Evolutionary conservation across 306 rosid species (phyloP).

Genomic region (Sindora glabra): DNA sequence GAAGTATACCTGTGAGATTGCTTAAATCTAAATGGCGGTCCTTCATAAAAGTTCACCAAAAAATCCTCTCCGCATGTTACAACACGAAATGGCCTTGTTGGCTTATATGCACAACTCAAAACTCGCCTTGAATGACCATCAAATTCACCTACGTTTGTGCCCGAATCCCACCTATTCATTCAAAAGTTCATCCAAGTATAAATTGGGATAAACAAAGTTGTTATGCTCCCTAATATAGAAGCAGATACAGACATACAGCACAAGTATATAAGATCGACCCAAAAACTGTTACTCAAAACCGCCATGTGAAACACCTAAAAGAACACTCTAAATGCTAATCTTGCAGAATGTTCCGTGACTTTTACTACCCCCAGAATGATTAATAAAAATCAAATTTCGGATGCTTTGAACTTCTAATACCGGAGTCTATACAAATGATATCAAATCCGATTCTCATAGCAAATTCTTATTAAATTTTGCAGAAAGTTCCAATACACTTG

Average conservation of each 20-base stretch:
- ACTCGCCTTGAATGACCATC: slow-evolving; percentile 63
- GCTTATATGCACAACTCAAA: slow-evolving; percentile 90
- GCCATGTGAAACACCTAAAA: no score
- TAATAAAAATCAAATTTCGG: no score
- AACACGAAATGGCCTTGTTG: slow-evolving; percentile 83
- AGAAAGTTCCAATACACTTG: background rate
- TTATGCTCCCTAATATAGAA: background rate
- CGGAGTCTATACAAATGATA: background rate
- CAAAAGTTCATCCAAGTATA: background rate
- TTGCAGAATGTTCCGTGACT: no score
- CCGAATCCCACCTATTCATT: slow-evolving; percentile 83
- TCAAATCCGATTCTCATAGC: background rate
- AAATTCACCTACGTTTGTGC: no score
- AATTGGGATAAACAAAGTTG: background rate
- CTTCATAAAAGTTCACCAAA: slow-evolving; percentile 86
- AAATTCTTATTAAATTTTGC: background rate
- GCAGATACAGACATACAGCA: background rate
- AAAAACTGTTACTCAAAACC: no score
- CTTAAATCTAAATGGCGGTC: slow-evolving; percentile 93
- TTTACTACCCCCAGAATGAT: no score
- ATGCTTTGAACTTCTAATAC: background rate
- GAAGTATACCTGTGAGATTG: slow-evolving; percentile 61
- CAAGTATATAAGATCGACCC: no score
- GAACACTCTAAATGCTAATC: no score
- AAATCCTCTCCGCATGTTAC: slow-evolving; percentile 87